Percentiles rank a stretch among this genome's conserved stretches.
Conservation (phyloP, 495 filamentous ascomycete genomes). For the Barbatosphaeria neglecta region DNA sequence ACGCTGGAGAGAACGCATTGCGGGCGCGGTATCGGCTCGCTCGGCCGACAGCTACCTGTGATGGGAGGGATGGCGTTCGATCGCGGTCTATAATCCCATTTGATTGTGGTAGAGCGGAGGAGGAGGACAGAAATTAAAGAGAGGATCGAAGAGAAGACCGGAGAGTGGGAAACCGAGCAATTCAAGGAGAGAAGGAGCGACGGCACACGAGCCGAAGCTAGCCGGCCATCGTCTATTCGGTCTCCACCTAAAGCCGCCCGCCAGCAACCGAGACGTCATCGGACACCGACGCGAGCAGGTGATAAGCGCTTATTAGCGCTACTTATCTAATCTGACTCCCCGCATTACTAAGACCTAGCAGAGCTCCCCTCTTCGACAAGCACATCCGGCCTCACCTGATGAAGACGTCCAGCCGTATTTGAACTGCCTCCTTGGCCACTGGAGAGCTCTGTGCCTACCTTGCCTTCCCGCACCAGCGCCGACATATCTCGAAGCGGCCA, state of each 20-base stretch:
- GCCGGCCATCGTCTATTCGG: too few species aligned
- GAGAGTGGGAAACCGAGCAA: neutral
- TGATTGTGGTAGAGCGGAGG: neutral
- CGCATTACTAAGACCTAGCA: too few species aligned
- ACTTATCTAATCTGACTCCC: too few species aligned
- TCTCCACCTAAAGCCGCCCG: neutral
- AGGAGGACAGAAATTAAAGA: neutral
- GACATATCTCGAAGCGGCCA: too few species aligned
- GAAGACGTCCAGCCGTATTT: too few species aligned
- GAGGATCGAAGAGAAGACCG: neutral
- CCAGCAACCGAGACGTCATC: neutral
- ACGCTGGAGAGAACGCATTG: constrained; percentile 25
- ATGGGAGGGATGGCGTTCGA: too few species aligned
- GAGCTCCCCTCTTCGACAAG: too few species aligned
- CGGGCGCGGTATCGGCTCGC: neutral
- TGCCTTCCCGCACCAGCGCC: neutral
- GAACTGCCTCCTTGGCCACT: neutral
- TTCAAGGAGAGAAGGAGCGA: neutral
- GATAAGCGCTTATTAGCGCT: too few species aligned
- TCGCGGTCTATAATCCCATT: neutral
- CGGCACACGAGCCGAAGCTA: neutral
- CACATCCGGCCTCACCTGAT: too few species aligned
- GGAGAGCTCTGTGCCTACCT: neutral
- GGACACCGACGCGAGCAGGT: neutral
- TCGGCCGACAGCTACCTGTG: neutral